Base-by-base conservation (phyloP, 2,329 filamentous ascomycete genomes). In the Fonsecaea nubica region DNA sequence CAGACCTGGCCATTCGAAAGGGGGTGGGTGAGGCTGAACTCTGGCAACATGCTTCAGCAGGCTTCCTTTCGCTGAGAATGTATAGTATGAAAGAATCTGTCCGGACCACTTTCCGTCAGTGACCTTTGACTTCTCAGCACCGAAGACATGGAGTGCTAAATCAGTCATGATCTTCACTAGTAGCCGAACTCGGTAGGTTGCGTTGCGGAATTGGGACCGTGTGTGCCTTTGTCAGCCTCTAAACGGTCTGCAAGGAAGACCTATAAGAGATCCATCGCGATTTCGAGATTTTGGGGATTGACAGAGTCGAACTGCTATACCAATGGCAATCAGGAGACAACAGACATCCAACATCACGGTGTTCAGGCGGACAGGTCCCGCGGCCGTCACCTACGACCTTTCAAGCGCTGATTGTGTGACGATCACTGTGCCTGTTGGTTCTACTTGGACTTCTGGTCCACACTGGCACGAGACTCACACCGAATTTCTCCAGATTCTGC, bases 401-500 rank as follows among this genome's bases (percentile, higher is more conserved):
- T 78, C 80, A 0, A 63, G 66, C 4, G 69, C 72, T 1, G 74
- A 74, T 40, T 74, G 77, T 36, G 79, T 81, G 10, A 80, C 77
- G 5, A 82, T 84, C 59, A 79, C 77, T 0, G 76, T 85, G 0
- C 82, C 82, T 0, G 60, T 68, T 0, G 67, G 72, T 8, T 85
- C 83, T 0, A 75, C 74, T 3, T 85, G 83, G 83, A 79, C 80
- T 8, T 82, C 80, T 48, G 82, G 81, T 1, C 75, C 82, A 9
- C 83, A 85, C 71, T 85, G 82, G 79, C 83, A 85, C 68, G 78
- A 80, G 62, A 71, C 69, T 1, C 82, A 84, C 69, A 79, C 77
- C 2, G 83, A 85, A 69, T 82, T 80, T 69, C 74, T 85, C 8
- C 78, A 74, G 18, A 76, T 84, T 7, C 18, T 82, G 33, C 75